Evolutionary conservation across 1,139 yeast species (phyloP), one percentile per base, ranked within the genome.

Genomic region (Scheffersomyces insectosa): DNA sequence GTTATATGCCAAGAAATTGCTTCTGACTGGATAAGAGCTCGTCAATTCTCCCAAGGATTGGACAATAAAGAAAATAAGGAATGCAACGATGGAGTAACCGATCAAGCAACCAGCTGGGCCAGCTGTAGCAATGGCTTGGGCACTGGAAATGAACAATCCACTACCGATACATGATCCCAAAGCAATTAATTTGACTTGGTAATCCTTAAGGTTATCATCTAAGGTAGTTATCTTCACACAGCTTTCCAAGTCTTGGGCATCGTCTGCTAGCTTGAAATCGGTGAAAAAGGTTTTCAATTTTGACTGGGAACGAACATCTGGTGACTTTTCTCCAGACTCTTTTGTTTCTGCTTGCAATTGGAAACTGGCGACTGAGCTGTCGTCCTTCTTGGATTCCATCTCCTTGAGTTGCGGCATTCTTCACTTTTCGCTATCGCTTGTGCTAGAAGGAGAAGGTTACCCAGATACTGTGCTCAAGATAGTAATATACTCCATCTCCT

Each of bases 91-190:
- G 28, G 54, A 44, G 51, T 59, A 59, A 3, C 60, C 62, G 33
- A 58, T 54, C 37, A 59, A 46, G 37, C 60, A 50, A 5, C 59
- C 59, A 13, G 55, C 62, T 1, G 63, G 62, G 3, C 61, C 62
- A 2, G 51, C 53, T 5, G 44, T 42, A 20, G 55, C 47, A 25
- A 59, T 51, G 12, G 62, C 59, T 23, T 40, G 39, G 15, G 51
- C 53, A 44, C 49, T 56, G 33, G 72, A 69, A 35, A 72, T 68
- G 44, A 70, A 70, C 33, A 72, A 56, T 39, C 77, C 77, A 23
- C 72, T 62, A 37, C 77, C 77, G 37, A 72, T 68, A 37, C 70
- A 65, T 23, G 75, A 74, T 30, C 76, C 72, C 39, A 72, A 55
- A 25, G 75, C 70, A 47, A 72, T 71, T 65, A 70, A 41, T 33